Evolutionary conservation across 768 basidiomycete species (phyloP).

Genomic region (Collybiopsis confluens): DNA sequence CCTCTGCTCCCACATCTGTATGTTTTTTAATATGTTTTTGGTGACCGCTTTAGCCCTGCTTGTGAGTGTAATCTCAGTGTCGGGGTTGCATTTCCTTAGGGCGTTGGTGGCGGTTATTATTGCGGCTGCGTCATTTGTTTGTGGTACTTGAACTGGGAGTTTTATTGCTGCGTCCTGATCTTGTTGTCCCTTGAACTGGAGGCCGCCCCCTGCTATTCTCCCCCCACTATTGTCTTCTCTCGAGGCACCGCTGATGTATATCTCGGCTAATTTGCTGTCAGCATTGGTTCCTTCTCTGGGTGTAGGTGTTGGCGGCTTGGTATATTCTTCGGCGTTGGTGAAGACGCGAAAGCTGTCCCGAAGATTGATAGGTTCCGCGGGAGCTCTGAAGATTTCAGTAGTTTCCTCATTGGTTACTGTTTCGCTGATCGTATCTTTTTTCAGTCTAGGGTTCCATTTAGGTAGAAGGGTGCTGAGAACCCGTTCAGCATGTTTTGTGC

Average conservation of each 20-base stretch:
- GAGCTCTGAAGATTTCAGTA: not conserved
- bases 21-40: too few relatives aligned
- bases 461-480: not conserved
- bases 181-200: not conserved
- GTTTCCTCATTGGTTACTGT: not conserved
- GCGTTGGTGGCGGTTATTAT: not conserved
- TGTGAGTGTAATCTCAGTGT: not conserved
- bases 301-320: not conserved
- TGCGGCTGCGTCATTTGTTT: slow-evolving; percentile 1
- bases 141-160: not conserved
- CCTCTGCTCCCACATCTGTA: too few relatives aligned
- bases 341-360: not conserved
- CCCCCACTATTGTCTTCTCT: not conserved
- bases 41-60: not conserved
- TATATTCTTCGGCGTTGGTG: slow-evolving; percentile 4
- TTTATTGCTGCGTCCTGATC: not conserved
- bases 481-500: not conserved
- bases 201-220: not conserved
- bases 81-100: not conserved
- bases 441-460: slow-evolving; percentile 1
- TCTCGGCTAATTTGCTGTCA: not conserved
- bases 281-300: not conserved
- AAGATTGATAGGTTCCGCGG: not conserved
- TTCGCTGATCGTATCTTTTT: not conserved
- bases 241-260: not conserved